Base-by-base conservation (phyloP, 2,329 filamentous ascomycete genomes). In the Colletotrichum nymphaeae region DNA sequence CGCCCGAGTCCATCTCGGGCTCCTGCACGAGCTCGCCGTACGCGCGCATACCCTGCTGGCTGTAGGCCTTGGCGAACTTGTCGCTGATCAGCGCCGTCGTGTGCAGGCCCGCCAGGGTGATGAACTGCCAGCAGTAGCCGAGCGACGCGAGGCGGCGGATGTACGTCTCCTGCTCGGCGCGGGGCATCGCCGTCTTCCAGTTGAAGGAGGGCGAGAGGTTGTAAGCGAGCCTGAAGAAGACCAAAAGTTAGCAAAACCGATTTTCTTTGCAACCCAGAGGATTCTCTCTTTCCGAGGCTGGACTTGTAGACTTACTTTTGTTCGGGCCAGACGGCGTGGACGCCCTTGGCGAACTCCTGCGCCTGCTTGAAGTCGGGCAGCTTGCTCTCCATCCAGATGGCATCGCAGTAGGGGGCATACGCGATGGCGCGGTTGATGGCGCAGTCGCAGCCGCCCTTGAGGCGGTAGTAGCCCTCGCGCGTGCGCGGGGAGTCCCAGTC, bases 341-440 rank as follows among this genome's bases (percentile, higher is more conserved):
- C 96, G 63, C 97, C 96, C 56, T 94, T 89, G 37, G 97, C 95
- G 78, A 99, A 99, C 81, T 98, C 93, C 86, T 95, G 91, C 28
- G 97, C 97, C 86, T 98, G 97, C 63, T 89, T 88, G 83, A 88
- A 98, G 83, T 98, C 96, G 58, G 97, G 97, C 77, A 98, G 88
- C 87, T 98, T 98, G 86, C 93, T 96, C 90, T 99, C 97, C 97
- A 99, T 99, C 97, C 97, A 99, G 84, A 99, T 97, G 82, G 97
- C 92, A 80, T 98, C 96, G 75, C 93, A 93, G 86, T 97, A 98
- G 2, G 97, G 96, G 0, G 94, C 96, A 81, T 97, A 98, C 6
- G 96, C 95, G 72, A 97, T 86, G 42, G 95, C 96, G 60, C 96
- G 92, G 88, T 97, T 97, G 82, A 98, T 87, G 73, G 95, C 95